Evolutionary conservation across 768 basidiomycete genomes (phyloP), one percentile per base, ranked within the genome.

Genomic region (Tylopilus felleus): DNA sequence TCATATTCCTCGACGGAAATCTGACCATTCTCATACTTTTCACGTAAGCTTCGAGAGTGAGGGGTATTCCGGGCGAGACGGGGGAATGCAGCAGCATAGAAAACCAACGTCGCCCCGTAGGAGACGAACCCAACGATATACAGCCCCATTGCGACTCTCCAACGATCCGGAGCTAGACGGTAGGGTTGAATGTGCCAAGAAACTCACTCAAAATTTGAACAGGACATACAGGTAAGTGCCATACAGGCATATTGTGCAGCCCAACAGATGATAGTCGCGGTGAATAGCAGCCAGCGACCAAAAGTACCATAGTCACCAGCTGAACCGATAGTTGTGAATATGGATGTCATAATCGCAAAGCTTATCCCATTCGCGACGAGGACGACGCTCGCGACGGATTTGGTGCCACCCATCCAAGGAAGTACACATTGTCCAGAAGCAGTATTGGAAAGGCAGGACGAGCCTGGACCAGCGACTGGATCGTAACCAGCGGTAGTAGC

Each of bases 71-170:
- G 79, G 0, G 91, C 90, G 2, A 93, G 79, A 8, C 88, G 83
- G 1, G 91, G 91, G 65, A 93, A 92, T 14, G 81, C 60, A 0
- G 89, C 90, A 0, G 85, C 81, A 59, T 85, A 93, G 69, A 93
- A 93, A 0, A 90, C 88, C 13, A 90, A 77, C 0, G 89, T 89
- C 3, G 88, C 89, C 1, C 89, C 88, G 57, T 90, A 92, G 1
- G 83, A 77, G 43, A 90, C 81, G 71, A 87, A 92, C 8, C 88
- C 84, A 27, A 89, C 71, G 78, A 93, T 88, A 67, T 85, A 92
- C 3, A 93, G 67, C 0, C 73, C 85, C 88, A 92, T 92, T 0
- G 85, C 86, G 3, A 78, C 71, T n/a, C 75, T 77, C 90, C 91
- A 93, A 16, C 83, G 78, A 23, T 77, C 76, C 2, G 87, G 84